Evolutionary conservation across 75 land plant species (phyloP).

Genomic region (Larix kaempferi): DNA sequence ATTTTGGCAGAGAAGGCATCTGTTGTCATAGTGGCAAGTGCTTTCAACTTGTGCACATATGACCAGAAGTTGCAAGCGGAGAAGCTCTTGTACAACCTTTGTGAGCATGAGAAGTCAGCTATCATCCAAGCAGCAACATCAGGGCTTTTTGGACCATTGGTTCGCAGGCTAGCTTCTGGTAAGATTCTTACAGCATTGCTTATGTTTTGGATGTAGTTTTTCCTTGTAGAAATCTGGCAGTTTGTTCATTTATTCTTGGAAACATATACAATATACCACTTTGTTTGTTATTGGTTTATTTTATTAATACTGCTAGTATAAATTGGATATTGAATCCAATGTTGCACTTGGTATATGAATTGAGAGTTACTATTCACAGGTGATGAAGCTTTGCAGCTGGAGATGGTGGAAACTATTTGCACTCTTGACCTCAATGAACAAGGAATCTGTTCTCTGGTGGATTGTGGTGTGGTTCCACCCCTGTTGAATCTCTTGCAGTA

Average conservation of each 20-base stretch:
- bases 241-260: background rate
- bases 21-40: conserved; percentile 20
- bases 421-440: conserved; percentile 14
- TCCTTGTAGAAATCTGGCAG: background rate
- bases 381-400: conserved; percentile 11
- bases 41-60: conserved; percentile 11
- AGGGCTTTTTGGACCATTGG: conserved; percentile 25
- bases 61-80: conserved; percentile 26
- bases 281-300: background rate
- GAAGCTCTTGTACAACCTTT: conserved; percentile 19
- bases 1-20: conserved; percentile 21
- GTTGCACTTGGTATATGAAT: background rate
- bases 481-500: conserved; percentile 12
- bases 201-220: background rate
- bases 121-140: conserved; percentile 21
- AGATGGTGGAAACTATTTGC: conserved; percentile 10
- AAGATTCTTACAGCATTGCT: conserved; percentile 2
- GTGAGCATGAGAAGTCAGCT: conserved; percentile 8
- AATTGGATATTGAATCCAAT: background rate
- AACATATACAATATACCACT: background rate
- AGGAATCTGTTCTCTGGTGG: conserved; percentile 14
- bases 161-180: conserved; percentile 14
- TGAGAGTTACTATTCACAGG: conserved; percentile 7
- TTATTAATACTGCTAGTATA: background rate
- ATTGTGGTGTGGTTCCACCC: conserved; percentile 21